Evolutionary conservation across 2,329 filamentous ascomycete species (phyloP), one percentile per base, ranked within the genome.

Genomic region (Penicillium brevicompactum): DNA sequence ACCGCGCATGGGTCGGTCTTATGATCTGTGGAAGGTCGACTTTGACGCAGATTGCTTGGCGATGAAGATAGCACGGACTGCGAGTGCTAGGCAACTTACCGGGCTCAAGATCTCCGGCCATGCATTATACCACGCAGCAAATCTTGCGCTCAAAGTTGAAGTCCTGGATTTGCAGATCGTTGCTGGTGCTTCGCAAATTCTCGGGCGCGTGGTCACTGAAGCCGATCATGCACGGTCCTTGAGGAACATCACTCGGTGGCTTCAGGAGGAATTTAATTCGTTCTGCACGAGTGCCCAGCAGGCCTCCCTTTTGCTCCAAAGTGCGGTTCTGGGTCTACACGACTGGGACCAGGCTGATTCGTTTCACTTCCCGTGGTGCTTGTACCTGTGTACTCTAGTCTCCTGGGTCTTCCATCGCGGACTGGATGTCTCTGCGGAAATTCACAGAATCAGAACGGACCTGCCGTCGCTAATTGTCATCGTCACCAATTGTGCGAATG

Each of bases 91-190:
- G 4, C 76, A 80, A 45, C 83, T 84, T 55, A 70, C 73, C 0
- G 72, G 76, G 4, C 82, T 82, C 50, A 74, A 75, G 37, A 78
- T 79, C 1, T 78, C 82, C 0, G 81, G 80, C 18, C 71, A 78
- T n/a, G 78, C 82, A 0, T 75, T 87, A 0, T 87, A 86, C 54
- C 84, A 86, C 58, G 77, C 83, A 0, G 83, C 83, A 0, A 80
- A 84, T 43, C 75, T 85, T 6, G 74, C 83, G 0, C 73, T 87
- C 2, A 76, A 84, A 53, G 80, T 82, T 6, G 83, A 86, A 14
- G 81, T 87, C 40, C 72, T 86, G 1, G 84, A 87, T 60, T 71
- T 87, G 0, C 84, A 87, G 60, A 86, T 87, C 41, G 84, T 82
- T 43, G 84, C 84, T 0, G 84, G 84, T 0, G 81, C 84, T 3